Conservation (phyloP, 306 rosid genomes). For the Pterocarpus santalinus region DNA sequence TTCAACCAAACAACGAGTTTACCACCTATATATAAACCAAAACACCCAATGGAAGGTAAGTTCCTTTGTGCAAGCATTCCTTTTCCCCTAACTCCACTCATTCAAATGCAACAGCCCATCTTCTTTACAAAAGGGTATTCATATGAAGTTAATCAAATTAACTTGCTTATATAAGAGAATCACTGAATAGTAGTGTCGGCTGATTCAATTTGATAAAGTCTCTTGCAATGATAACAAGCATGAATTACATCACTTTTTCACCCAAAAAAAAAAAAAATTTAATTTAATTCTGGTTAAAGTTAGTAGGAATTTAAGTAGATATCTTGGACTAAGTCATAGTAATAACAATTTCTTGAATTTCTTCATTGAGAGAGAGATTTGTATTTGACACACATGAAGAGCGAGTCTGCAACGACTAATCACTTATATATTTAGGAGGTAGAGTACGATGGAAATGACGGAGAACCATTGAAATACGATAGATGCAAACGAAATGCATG, state of each 20-base stretch:
- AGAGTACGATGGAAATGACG: background rate
- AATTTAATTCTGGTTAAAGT: background rate
- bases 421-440: background rate
- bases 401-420: background rate
- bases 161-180: no score
- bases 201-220: background rate
- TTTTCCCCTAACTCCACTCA: no score
- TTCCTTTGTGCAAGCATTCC: no score
- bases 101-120: no score
- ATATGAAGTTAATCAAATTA: background rate
- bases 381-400: background rate
- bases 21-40: no score
- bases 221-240: background rate
- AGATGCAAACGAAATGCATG: no score
- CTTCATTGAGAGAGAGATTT: background rate
- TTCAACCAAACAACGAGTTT: no score
- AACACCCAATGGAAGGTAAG: no score
- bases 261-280: background rate
- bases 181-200: background rate
- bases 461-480: no score
- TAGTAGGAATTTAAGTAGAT: background rate
- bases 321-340: background rate
- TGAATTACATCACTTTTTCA: no score
- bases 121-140: no score
- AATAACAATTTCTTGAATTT: background rate